Base-by-base conservation (phyloP, 768 basidiomycete genomes). In the Termitomyces sp. region DNA sequence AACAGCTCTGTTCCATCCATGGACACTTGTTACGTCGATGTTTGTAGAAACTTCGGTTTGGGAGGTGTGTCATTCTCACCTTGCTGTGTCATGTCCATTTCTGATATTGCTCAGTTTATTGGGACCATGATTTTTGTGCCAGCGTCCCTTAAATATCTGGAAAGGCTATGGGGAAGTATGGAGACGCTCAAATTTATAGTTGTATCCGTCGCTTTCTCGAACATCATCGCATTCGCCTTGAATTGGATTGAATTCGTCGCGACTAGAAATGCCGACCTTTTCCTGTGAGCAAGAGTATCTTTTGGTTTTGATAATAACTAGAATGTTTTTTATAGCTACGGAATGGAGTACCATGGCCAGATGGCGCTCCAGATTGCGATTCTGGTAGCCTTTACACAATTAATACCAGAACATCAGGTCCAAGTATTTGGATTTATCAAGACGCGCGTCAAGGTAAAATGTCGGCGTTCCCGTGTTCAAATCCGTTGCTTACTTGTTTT, bases 391-490 rank as follows among this genome's bases (percentile, higher is more conserved):
- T 98, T 98, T 76, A 98, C 96, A 4, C 97, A 99, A 73, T 75
- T 97, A 58, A 98, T 98, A 66, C 96, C 96, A 37, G 97, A 99
- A 74, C 96, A 99, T 69, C 96, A 98, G 74, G 88, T 99, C 14
- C 97, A 98, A 72, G 70, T 98, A 17, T 80, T 98, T 61, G 94
- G 95, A 38, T 75, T 93, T 50, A 69, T 94, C 65, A 92, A 86
- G 73, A 82, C 90, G 51, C 86, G 94, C 60, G 96, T 98, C 67
- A 99, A 98, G 86, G 96, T 92, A 46, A 38, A n/a, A 76, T 68
- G 1, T 53, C 48, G 53, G n/a, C 56, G 45, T 56, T 56, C 7
- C 15, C 48, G 11, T 36, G 29, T 46, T 37, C 7, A 47, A 46
- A n/a, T 59, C 36, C 38, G 43, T 49, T 60, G 31, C 59, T 60